Evolutionary conservation across 2,329 filamentous ascomycete genomes (phyloP).

Genomic region (Fusarium fracticaudum): DNA sequence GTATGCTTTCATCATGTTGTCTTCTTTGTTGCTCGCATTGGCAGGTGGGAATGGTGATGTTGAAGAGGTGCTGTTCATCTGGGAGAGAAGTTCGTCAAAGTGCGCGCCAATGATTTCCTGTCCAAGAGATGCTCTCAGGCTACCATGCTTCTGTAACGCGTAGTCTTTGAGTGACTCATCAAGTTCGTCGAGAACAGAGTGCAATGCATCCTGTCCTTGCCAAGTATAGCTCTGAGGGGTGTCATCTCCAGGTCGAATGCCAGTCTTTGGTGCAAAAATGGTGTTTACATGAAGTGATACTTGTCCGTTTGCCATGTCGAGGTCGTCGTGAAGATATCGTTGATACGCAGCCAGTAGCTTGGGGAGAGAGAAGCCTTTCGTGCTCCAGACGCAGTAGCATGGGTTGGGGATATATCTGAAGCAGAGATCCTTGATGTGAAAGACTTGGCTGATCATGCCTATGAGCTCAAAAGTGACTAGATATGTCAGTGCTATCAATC

Average conservation of each 20-base stretch:
- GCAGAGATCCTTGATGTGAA: conserved; percentile 19
- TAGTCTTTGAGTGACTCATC: neutral
- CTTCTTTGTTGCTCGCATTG: neutral
- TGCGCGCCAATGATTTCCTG: neutral
- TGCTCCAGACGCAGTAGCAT: conserved; percentile 10
- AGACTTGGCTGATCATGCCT: conserved; percentile 11
- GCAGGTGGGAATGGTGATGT: neutral
- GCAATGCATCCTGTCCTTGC: conserved; percentile 4
- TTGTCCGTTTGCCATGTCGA: neutral
- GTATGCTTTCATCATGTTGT: neutral
- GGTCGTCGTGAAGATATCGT: neutral
- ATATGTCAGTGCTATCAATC: neutral
- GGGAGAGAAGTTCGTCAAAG: conserved; percentile 13
- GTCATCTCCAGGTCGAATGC: neutral
- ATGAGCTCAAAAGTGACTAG: conserved; percentile 12
- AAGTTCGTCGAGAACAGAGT: neutral
- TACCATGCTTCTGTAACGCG: rapidly evolving
- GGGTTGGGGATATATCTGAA: conserved; percentile 23
- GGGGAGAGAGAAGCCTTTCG: neutral
- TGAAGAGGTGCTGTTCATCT: neutral
- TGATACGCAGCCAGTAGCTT: neutral
- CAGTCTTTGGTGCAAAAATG: neutral
- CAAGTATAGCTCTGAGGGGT: neutral
- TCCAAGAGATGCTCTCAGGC: rapidly evolving
- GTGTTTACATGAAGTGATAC: neutral